phyloP scores from a whole-genome alignment of 2,329 filamentous ascomycete species.

The Apiospora koreana region DNA sequence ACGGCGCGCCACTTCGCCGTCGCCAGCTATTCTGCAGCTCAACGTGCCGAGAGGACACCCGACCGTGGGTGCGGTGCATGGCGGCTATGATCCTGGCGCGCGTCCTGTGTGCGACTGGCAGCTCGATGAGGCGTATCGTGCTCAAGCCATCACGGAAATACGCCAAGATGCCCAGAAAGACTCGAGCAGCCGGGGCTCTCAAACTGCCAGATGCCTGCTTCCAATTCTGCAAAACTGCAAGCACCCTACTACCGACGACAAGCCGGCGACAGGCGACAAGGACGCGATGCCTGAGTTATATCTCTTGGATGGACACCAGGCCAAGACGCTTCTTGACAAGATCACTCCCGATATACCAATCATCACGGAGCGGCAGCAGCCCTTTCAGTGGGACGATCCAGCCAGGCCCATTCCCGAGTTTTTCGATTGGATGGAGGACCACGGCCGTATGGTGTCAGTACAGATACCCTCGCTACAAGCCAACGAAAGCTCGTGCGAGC shows the following conservation, averaged over 20 bases:
- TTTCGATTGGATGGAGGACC: conserved; percentile 13
- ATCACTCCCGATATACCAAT: conserved; percentile 10
- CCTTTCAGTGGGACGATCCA: conserved; percentile 6
- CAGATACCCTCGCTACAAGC: conserved; percentile 10
- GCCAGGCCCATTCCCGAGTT: conserved; percentile 11
- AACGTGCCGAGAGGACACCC: neutral
- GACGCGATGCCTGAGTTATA: neutral
- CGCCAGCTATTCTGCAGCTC: neutral
- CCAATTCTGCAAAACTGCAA: conserved; percentile 8
- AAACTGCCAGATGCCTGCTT: conserved; percentile 11
- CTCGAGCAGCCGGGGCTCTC: conserved; percentile 9
- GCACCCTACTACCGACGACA: conserved; percentile 1
- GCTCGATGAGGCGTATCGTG: conserved; percentile 7
- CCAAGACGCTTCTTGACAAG: conserved; percentile 12
- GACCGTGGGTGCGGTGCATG: neutral
- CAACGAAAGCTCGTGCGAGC: conserved; percentile 9
- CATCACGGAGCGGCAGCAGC: conserved; percentile 11
- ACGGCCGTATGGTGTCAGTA: conserved; percentile 11
- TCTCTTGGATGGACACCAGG: conserved; percentile 11
- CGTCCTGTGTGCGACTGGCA: conserved; percentile 9
- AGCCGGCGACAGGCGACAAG: neutral
- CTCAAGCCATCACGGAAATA: conserved; percentile 6
- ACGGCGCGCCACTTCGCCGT: conserved; percentile 6
- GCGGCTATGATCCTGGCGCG: neutral
- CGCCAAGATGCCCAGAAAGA: conserved; percentile 2